These are phyloP conservation scores for Trypanosoma grayi DNA, from an alignment of 208 protist genomes.

Conservation along the genomic window DNA sequence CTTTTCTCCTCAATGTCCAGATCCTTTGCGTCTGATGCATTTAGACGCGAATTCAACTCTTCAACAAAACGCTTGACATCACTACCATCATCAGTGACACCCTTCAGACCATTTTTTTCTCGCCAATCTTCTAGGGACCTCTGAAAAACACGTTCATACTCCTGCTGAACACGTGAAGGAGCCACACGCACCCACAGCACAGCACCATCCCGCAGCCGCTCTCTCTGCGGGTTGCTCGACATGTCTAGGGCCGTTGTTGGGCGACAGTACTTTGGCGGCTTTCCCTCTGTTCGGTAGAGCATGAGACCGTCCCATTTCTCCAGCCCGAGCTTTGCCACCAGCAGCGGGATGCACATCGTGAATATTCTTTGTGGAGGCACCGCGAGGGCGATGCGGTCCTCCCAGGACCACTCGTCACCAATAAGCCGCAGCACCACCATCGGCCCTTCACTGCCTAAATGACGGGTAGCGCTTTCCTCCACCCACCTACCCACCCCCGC, in stretches of 20 bases:
- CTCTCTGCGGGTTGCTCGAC: constrained; percentile 17
- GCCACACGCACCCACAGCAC: constrained; percentile 23
- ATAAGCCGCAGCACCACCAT: constrained; percentile 31
- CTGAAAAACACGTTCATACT: constrained; percentile 24
- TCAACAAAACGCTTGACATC: constrained; percentile 28
- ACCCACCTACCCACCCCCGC: no score
- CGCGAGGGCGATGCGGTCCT: constrained; percentile 29
- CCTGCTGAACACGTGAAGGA: constrained; percentile 9
- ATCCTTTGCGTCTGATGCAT: neutral
- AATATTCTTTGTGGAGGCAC: constrained; percentile 18
- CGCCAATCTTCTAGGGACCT: constrained; percentile 24
- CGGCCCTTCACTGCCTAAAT: neutral
- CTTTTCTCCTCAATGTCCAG: constrained; percentile 13
- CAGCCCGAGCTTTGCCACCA: constrained; percentile 22
- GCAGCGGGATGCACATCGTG: constrained; percentile 18
- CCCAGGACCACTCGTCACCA: constrained; percentile 30
- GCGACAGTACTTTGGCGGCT: constrained; percentile 20
- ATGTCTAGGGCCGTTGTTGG: constrained; percentile 22
- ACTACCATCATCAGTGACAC: constrained; percentile 17
- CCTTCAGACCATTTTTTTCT: constrained; percentile 8
- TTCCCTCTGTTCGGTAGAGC: constrained; percentile 29
- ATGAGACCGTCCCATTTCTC: constrained; percentile 20
- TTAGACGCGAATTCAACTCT: constrained; percentile 20
- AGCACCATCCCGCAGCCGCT: constrained; percentile 22
- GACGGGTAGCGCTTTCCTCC: no score